Evolutionary conservation across 202 grass and related monocot species (phyloP), one percentile per base, ranked within the genome.

Genomic region (Alloteropsis angusta): DNA sequence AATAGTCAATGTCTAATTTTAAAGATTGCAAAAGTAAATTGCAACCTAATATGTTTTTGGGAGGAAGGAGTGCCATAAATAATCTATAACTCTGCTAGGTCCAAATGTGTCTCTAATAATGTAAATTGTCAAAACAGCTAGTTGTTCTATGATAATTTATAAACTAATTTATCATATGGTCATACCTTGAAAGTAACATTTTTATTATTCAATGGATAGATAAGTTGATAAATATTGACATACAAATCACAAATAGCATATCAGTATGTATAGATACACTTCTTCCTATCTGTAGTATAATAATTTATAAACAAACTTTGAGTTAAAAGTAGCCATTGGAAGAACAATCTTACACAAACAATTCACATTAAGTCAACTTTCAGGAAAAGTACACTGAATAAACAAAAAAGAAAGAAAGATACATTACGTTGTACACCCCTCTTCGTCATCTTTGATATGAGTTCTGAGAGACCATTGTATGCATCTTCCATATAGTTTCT

Each of bases 401-500:
- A 60, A 78, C 18, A 66, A 49, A 52, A 11, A 60, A 38, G 23
- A 11, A 60, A 38, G 23, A 71, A 34, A 38, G 52, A 19, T 13
- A 37, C 2, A 67, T 19, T 35, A 30, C 32, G 35, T 16, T 41
- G 8, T 61, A 60, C 66, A 78, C 88, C 88, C 73, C 67, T 80
- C 80, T 65, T 52, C 53, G 83, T 63, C 45, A 72, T 38, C 30
- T 54, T 72, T 32, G 30, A 52, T 19, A 72, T 38, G 87, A 53
- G 65, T 56, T 59, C 28, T 30, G 76, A 85, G 35, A 97, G 82
- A 22, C 65, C 60, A 50, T 17, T 66, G 32, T 86, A 68, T 53
- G 85, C 93, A 55, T 78, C 80, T 79, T 85, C 6, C 18, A 55
- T 75, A 77, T 90, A 97, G 30, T 84, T 86, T 87, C 60, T 89